phyloP scores from a whole-genome alignment of 2,329 filamentous ascomycete genomes.

The Dryadomyces quercus-mongolicae region DNA sequence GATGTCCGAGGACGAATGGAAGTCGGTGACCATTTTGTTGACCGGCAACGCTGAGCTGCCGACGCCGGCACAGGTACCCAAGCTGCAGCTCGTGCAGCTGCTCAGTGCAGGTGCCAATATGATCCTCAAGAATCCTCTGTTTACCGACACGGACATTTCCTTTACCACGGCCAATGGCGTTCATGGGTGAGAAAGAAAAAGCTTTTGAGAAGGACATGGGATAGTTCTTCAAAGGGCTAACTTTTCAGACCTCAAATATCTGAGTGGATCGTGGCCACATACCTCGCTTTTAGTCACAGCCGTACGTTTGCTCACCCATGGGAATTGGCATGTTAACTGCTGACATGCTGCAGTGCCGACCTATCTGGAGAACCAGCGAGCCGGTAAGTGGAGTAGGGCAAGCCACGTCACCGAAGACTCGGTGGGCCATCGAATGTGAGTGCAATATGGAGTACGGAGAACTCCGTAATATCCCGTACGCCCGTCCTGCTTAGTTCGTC shows the following conservation, averaged over 20 bases:
- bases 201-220: not conserved
- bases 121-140: conserved; percentile 32
- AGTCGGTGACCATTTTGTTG: conserved; percentile 30
- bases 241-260: conserved; percentile 39
- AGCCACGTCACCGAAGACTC: conserved; percentile 26
- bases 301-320: conserved; percentile 21
- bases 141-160: conserved; percentile 33
- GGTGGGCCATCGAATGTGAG: conserved; percentile 30
- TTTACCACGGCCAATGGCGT: conserved; percentile 46
- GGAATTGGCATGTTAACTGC: not conserved
- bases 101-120: conserved; percentile 41
- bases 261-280: conserved; percentile 43
- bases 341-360: conserved; percentile 24
- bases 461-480: too few relatives aligned
- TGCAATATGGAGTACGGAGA: too few relatives aligned
- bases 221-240: too few relatives aligned
- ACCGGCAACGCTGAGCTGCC: conserved; percentile 24
- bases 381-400: conserved; percentile 29
- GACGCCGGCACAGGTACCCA: conserved; percentile 26
- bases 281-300: conserved; percentile 34
- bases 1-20: conserved; percentile 26
- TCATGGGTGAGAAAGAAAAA: conserved; percentile 31
- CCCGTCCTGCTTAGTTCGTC: not conserved
- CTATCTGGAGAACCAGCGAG: conserved; percentile 31
- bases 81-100: conserved; percentile 40